Evolutionary conservation across 2,329 filamentous ascomycete genomes (phyloP).

Genomic region (Cordyceps militaris): DNA sequence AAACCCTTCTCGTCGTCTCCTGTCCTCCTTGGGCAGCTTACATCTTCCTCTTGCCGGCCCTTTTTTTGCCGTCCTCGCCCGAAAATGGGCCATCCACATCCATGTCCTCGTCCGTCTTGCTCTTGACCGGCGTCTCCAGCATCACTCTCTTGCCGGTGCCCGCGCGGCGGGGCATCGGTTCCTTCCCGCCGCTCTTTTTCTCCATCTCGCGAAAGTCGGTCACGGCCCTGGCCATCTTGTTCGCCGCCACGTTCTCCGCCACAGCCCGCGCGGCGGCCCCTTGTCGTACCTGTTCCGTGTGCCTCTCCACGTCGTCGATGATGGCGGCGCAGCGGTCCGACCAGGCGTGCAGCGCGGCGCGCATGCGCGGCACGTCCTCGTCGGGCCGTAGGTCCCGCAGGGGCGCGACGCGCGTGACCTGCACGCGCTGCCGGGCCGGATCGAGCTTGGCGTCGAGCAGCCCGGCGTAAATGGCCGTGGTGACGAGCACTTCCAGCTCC

Average conservation of each 20-base stretch:
- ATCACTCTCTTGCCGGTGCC: constrained; percentile 29
- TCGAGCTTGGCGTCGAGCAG: constrained; percentile 79
- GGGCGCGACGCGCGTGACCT: constrained; percentile 73
- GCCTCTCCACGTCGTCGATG: constrained; percentile 65
- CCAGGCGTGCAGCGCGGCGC: constrained; percentile 63
- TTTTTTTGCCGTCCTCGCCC: constrained; percentile 42
- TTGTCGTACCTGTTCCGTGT: constrained; percentile 60
- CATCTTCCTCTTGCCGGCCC: constrained; percentile 48
- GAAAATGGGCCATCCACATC: constrained; percentile 48
- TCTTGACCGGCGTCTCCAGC: constrained; percentile 33
- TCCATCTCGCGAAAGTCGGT: constrained; percentile 38
- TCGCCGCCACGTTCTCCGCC: constrained; percentile 41
- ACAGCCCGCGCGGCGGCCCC: constrained; percentile 50
- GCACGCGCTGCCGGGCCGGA: constrained; percentile 64
- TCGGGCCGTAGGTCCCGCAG: constrained; percentile 78
- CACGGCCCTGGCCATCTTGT: constrained; percentile 42
- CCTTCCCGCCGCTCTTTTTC: constrained; percentile 20
- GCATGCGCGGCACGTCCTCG: constrained; percentile 60
- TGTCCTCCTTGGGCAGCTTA: constrained; percentile 21
- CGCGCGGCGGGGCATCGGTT: constrained; percentile 12
- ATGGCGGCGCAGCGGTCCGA: constrained; percentile 68
- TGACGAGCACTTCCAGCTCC: constrained; percentile 79
- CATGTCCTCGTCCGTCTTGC: constrained; percentile 42
- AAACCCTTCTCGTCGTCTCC: neutral
- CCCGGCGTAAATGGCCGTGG: constrained; percentile 78